Conservation (phyloP, 2,329 filamentous ascomycete species). For the Colletotrichum ledebouriae region DNA sequence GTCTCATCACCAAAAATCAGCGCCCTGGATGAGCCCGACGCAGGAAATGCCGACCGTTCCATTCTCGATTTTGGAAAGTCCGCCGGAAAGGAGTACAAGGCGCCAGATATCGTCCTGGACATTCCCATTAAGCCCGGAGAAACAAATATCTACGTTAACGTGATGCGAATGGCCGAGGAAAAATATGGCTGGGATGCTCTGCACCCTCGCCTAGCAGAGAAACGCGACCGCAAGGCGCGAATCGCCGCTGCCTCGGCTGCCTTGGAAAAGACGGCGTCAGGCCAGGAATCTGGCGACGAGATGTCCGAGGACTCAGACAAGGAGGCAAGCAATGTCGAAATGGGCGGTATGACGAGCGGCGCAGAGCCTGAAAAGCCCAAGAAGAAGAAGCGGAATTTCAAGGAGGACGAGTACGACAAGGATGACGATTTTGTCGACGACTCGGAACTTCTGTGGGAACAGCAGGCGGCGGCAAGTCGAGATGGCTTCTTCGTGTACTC, state of each 20-base stretch:
- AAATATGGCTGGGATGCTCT: constrained; percentile 95
- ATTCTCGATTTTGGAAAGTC: constrained; percentile 74
- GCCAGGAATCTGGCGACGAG: constrained; percentile 80
- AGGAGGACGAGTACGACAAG: constrained; percentile 86
- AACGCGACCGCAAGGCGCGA: constrained; percentile 86
- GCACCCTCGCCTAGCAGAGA: constrained; percentile 90
- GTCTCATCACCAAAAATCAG: constrained; percentile 65
- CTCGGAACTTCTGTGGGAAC: constrained; percentile 94
- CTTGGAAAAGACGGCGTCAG: constrained; percentile 80
- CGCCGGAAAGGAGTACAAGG: constrained; percentile 69
- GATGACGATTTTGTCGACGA: constrained; percentile 92
- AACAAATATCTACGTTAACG: constrained; percentile 93
- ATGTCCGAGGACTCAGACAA: constrained; percentile 85
- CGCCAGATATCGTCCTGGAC: constrained; percentile 85
- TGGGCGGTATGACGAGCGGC: constrained; percentile 75
- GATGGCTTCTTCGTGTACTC: constrained; percentile 99
- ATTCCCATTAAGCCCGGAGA: constrained; percentile 81
- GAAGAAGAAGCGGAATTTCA: constrained; percentile 85
- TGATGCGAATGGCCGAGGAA: constrained; percentile 92
- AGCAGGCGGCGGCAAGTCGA: constrained; percentile 91
- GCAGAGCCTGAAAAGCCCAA: constrained; percentile 73
- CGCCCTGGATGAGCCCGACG: constrained; percentile 62
- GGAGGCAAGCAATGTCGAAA: constrained; percentile 90
- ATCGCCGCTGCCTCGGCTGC: constrained; percentile 91
- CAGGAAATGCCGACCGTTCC: constrained; percentile 57